These are phyloP conservation scores for Petunia hybrid DNA, from an alignment of 305 asterid species.

Conservation along the genomic window DNA sequence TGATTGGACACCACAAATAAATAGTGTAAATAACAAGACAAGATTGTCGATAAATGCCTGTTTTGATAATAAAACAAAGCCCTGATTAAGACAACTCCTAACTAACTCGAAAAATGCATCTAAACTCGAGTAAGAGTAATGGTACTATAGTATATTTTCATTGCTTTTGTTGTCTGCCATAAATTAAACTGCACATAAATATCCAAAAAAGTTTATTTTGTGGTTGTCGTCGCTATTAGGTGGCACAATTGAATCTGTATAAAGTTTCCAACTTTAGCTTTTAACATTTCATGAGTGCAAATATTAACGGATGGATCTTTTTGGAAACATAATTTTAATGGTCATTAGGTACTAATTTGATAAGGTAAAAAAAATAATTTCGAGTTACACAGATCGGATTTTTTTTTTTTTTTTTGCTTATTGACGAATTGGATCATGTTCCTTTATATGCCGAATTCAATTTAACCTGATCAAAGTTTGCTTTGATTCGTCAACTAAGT, in stretches of 20 bases:
- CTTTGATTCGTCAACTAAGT: not conserved
- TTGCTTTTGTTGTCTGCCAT: not conserved
- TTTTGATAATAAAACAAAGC: slow-evolving; percentile 5
- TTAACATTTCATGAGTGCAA: not conserved
- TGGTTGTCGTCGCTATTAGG: slow-evolving; percentile 18
- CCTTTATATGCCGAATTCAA: not conserved
- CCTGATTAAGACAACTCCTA: not conserved
- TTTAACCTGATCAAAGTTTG: not conserved
- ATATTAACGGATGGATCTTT: not conserved
- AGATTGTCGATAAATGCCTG: not conserved
- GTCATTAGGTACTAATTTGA: not conserved
- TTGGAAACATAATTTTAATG: not conserved
- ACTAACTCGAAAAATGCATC: not conserved
- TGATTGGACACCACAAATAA: slow-evolving; percentile 14
- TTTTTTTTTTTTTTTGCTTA: not conserved
- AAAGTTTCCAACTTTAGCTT: not conserved
- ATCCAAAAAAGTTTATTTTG: not conserved
- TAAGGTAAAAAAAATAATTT: not conserved
- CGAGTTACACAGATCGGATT: not conserved
- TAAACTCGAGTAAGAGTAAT: not conserved
- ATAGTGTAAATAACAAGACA: not conserved
- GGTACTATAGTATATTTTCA: not conserved
- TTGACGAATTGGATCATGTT: not conserved
- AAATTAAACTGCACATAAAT: no score
- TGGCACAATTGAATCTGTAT: slow-evolving; percentile 13